phyloP scores from a whole-genome alignment of 306 rosid species.

The Calophaca sinica region DNA sequence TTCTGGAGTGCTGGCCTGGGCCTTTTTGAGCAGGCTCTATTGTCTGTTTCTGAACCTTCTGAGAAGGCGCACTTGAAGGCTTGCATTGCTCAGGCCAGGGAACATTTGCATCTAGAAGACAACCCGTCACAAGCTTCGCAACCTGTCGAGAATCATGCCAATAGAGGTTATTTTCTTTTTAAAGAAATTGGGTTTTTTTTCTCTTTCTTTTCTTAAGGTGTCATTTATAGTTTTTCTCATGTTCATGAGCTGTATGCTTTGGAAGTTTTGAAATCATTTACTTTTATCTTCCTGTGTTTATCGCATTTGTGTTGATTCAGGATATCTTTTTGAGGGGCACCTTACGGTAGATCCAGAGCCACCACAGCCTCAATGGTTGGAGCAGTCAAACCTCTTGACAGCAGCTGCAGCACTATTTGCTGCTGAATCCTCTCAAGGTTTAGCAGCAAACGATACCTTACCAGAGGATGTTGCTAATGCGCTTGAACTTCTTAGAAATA shows the following conservation, averaged over 20 bases:
- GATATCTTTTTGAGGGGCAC: constrained; percentile 96
- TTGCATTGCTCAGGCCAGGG: constrained; percentile 74
- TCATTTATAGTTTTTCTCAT: constrained; percentile 20
- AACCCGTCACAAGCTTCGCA: constrained; percentile 54
- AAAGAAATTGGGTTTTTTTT: not conserved
- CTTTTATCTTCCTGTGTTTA: not conserved
- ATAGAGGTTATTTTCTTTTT: constrained; percentile 56
- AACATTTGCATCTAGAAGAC: constrained; percentile 66
- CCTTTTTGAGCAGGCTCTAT: constrained; percentile 72
- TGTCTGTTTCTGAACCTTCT: constrained; percentile 60
- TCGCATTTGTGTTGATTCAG: constrained; percentile 48
- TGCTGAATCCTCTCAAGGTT: constrained; percentile 71
- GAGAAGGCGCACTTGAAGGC: constrained; percentile 65
- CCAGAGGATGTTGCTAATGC: constrained; percentile 56
- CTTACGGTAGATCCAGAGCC: constrained; percentile 94
- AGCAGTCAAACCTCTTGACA: constrained; percentile 72
- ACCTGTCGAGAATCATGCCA: constrained; percentile 46
- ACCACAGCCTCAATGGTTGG: constrained; percentile 92
- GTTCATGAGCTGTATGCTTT: constrained; percentile 13
- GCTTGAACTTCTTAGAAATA: constrained; percentile 70
- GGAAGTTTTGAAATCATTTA: not conserved
- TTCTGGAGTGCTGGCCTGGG: constrained; percentile 84
- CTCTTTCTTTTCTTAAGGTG: not conserved
- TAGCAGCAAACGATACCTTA: constrained; percentile 44
- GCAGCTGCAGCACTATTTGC: constrained; percentile 74